Base-by-base conservation (phyloP, 306 rosid genomes). In the Heteromeles arbutifolia region DNA sequence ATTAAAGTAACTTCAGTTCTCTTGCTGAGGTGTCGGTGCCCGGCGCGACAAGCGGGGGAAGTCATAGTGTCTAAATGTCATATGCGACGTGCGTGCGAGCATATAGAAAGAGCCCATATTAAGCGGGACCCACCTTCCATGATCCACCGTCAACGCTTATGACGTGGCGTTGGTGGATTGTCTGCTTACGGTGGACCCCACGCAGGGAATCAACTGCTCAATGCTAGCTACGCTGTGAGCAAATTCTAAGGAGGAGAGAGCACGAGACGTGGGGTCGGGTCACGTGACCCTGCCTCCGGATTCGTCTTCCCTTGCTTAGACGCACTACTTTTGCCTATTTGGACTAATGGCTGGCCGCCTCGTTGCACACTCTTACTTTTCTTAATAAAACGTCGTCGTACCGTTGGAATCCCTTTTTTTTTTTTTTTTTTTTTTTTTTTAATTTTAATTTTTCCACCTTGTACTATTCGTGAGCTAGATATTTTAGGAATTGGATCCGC, bases 261-360 rank as follows among this genome's bases (percentile, higher is more conserved):
- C 90, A 83, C 81, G 83, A 63, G 87, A 75, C 65, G 67, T 74
- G 85, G 85, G 82, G 62, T 19, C 18, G 4, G 17, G 53, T 89
- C 96, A 89, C 89, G 93, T 87, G 93, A 87, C 87, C 48, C 43
- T 79, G 81, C 79, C 76, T 62, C 21, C 56, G 77, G 24, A 69
- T 80, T 84, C 57, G 52, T 65, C 34, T 1, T 31, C 2, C 43
- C 68, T 22, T 4, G 28, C 52, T 77, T 75, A 76, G 57, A 24
- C 69, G 79, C 61, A 58, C 67, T 61, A 21, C 67, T 50, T 32
- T 56, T 21, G 34, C 34, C 21, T 39, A 24, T 61, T 57, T 8
- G 68, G 19, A 28, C 85, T 14, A 31, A 85, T 85, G 18, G 11
- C 0, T 0, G 11, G 0, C 15, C 1, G 80, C 90, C 89, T 84